Percentiles rank a stretch among this genome's conserved stretches.
Evolutionary conservation across 495 filamentous ascomycete genomes (phyloP).

Genomic region (Aspergillus indologenus): DNA sequence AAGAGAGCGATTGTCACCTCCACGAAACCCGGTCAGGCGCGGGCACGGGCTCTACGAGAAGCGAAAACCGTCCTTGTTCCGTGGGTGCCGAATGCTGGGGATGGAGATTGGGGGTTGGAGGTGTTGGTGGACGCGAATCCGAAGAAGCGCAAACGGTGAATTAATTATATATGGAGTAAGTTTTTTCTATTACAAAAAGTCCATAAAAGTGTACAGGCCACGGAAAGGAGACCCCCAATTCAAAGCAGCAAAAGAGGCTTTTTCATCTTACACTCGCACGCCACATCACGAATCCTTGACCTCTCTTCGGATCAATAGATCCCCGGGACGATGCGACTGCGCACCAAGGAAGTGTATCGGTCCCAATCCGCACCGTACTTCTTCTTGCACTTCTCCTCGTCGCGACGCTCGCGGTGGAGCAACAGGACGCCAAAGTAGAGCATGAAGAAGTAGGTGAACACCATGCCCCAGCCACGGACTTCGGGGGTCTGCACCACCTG

Average conservation of each 20-base stretch:
- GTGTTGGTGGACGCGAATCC: conserved; percentile 32
- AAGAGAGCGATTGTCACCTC: conserved; percentile 19
- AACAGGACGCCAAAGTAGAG: conserved; percentile 88
- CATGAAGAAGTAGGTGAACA: conserved; percentile 94
- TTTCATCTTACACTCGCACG: too few relatives aligned
- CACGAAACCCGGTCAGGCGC: conserved; percentile 17
- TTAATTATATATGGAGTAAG: conserved; percentile 1
- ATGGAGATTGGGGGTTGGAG: conserved; percentile 41
- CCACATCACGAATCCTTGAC: too few relatives aligned
- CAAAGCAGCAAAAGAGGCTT: too few relatives aligned
- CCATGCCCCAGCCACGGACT: conserved; percentile 73
- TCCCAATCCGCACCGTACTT: conserved; percentile 97
- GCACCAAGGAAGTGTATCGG: conserved; percentile 79
- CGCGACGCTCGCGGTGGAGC: conserved; percentile 84
- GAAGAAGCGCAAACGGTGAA: conserved; percentile 38
- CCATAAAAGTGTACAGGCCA: too few relatives aligned
- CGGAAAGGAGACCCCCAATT: not conserved
- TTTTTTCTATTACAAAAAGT: not conserved
- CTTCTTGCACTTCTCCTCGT: conserved; percentile 85
- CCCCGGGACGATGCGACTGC: conserved; percentile 83
- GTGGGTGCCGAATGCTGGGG: conserved; percentile 40
- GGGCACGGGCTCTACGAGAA: conserved; percentile 31
- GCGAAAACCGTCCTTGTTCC: conserved; percentile 34
- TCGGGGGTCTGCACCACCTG: conserved; percentile 65
- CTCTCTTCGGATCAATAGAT: conserved; percentile 60